Conservation (phyloP, 1,139 yeast genomes). For the Insectozyma bohioensis region DNA sequence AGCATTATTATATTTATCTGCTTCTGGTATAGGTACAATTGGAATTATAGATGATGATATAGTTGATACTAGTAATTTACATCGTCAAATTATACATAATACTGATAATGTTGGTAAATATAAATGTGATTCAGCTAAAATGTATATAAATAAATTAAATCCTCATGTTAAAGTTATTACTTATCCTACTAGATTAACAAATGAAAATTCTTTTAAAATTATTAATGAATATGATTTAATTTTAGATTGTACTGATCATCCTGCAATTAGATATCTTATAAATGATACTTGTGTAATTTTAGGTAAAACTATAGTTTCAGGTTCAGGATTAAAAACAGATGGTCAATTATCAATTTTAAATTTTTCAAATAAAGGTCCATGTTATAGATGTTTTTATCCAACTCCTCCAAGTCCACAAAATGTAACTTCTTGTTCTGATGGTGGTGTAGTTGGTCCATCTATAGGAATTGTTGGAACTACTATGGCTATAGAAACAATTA, state of each 20-base stretch:
- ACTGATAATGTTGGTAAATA: slow-evolving; percentile 62
- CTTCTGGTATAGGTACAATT: slow-evolving; percentile 82
- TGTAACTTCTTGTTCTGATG: slow-evolving; percentile 86
- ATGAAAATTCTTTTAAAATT: slow-evolving; percentile 63
- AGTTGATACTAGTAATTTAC: slow-evolving; percentile 84
- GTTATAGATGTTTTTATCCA: slow-evolving; percentile 93
- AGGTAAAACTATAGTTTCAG: slow-evolving; percentile 78
- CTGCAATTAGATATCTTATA: slow-evolving; percentile 80
- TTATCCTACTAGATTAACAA: slow-evolving; percentile 51
- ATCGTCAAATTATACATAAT: slow-evolving; percentile 83
- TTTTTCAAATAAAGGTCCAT: slow-evolving; percentile 72
- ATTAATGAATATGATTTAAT: slow-evolving; percentile 68
- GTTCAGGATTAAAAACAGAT: slow-evolving; percentile 87
- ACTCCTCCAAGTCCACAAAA: slow-evolving; percentile 83
- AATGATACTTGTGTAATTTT: slow-evolving; percentile 79
- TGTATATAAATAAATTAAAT: slow-evolving; percentile 53
- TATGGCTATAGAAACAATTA: slow-evolving; percentile 88
- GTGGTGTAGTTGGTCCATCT: slow-evolving; percentile 95
- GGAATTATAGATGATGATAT: slow-evolving; percentile 87
- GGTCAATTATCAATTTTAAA: slow-evolving; percentile 85
- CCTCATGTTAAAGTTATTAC: slow-evolving; percentile 62
- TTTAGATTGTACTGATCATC: slow-evolving; percentile 94
- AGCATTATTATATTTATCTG: slow-evolving; percentile 77
- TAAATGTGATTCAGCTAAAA: slow-evolving; percentile 78
- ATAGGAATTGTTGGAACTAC: slow-evolving; percentile 87